A percentile compares a stretch with the other conserved stretches of the same genome.
phyloP scores from a whole-genome alignment of 2,329 filamentous ascomycete species.

The Colletotrichum paranaense region DNA sequence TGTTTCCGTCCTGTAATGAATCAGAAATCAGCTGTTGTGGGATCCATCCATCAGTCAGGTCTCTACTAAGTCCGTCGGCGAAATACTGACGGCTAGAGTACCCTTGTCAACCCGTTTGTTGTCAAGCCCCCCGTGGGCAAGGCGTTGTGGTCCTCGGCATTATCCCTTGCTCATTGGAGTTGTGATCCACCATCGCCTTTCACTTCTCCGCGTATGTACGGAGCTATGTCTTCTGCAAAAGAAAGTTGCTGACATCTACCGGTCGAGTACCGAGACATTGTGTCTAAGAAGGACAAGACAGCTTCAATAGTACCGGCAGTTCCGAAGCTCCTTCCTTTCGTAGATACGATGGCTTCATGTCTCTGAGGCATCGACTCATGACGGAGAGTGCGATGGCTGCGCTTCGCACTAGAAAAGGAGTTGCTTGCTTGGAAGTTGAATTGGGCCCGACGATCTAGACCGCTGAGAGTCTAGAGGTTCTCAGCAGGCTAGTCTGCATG shows the following conservation, averaged over 20 bases:
- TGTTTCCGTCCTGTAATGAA: neutral
- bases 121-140: neutral
- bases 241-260: neutral
- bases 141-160: neutral
- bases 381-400: neutral
- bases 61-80: neutral
- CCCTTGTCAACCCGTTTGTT: neutral
- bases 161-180: neutral
- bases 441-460: neutral
- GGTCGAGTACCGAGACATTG: neutral
- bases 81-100: neutral
- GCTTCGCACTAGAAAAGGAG: neutral
- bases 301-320: neutral
- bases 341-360: neutral
- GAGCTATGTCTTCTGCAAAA: neutral
- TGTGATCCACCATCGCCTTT: neutral
- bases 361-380: no score
- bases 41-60: neutral
- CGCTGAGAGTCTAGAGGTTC: neutral
- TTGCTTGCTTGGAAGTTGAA: neutral
- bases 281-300: neutral
- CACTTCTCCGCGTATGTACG: neutral
- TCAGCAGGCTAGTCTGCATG: constrained; percentile 5
- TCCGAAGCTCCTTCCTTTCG: neutral
- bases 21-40: neutral